A percentile compares a stretch with the other conserved stretches of the same genome.
Conservation (phyloP, 2,329 filamentous ascomycete species). For the Trichoderma koningiopsis region DNA sequence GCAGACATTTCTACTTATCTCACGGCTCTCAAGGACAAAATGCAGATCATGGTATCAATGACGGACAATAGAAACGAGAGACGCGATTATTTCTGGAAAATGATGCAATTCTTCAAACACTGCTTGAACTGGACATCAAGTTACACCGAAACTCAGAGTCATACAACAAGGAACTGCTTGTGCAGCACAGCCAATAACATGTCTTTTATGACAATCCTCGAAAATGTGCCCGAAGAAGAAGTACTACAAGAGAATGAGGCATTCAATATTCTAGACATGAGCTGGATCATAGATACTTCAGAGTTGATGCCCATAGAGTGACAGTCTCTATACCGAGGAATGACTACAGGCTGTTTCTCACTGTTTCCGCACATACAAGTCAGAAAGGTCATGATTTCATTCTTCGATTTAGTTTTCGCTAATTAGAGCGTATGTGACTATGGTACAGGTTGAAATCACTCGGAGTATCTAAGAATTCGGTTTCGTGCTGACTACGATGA, state of each 20-base stretch:
- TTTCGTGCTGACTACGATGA: too few relatives aligned
- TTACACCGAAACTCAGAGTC: background rate
- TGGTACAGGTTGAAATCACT: too few relatives aligned
- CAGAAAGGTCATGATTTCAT: too few relatives aligned
- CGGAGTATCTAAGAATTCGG: too few relatives aligned
- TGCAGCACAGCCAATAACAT: background rate
- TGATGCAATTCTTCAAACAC: background rate
- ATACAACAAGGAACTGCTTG: background rate
- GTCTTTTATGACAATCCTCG: background rate
- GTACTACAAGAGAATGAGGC: background rate
- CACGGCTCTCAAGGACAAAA: background rate
- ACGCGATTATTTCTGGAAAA: conserved; percentile 5
- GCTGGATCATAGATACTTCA: background rate
- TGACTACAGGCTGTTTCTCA: too few relatives aligned
- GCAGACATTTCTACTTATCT: background rate
- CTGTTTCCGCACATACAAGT: too few relatives aligned
- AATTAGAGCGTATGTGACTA: too few relatives aligned
- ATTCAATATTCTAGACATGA: background rate
- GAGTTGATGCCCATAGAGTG: too few relatives aligned
- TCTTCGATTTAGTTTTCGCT: too few relatives aligned
- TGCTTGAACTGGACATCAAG: background rate
- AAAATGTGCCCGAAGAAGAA: background rate
- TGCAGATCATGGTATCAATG: background rate
- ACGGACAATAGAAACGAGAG: background rate
- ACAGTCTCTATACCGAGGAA: too few relatives aligned